Evolutionary conservation across 495 filamentous ascomycete species (phyloP).

Genomic region (Annulohypoxylon nitens): DNA sequence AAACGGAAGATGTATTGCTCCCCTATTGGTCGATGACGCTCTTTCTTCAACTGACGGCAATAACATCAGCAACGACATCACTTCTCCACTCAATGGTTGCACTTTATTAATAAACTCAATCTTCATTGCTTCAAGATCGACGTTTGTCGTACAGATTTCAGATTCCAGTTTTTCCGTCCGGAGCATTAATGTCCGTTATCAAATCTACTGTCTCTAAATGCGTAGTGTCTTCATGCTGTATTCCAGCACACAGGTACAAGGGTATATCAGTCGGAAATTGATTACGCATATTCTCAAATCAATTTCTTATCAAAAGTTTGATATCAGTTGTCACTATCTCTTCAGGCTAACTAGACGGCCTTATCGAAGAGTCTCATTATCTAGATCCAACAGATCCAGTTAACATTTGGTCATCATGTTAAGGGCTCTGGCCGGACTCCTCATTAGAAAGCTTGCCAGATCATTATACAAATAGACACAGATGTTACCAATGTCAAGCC

Average conservation of each 20-base stretch:
- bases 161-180: conserved; percentile 6
- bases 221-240: not conserved
- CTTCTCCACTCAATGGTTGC: conserved; percentile 33
- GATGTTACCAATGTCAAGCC: not conserved
- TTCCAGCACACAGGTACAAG: not conserved
- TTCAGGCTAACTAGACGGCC: not conserved
- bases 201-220: not conserved
- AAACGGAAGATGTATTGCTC: conserved; percentile 3
- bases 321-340: not conserved
- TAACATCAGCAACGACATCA: conserved; percentile 40
- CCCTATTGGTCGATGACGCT: conserved; percentile 14
- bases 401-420: not conserved
- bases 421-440: too few species aligned
- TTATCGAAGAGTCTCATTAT: not conserved
- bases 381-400: not conserved
- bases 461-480: not conserved
- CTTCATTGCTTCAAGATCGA: conserved; percentile 5
- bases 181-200: not conserved
- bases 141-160: not conserved
- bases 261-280: not conserved
- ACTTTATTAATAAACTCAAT: conserved; percentile 30
- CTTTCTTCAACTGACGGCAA: conserved; percentile 33
- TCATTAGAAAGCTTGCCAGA: not conserved
- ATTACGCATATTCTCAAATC: not conserved
- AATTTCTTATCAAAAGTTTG: not conserved